Conservation (phyloP, 345 rosid genomes). For the Lenwebbia sp. region DNA sequence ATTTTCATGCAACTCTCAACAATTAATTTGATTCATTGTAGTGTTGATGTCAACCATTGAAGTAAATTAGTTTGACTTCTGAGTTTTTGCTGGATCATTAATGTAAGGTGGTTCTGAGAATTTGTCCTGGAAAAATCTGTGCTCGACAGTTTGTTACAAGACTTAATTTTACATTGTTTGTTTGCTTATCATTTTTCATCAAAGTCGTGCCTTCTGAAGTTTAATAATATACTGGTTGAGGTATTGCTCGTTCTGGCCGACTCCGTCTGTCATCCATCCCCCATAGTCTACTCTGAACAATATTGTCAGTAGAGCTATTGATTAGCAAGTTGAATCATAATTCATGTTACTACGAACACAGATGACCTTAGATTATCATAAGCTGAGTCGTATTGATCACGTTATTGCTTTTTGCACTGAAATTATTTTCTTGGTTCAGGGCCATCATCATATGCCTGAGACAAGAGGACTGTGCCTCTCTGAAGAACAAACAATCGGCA, state of each 20-base stretch:
- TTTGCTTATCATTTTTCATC: not conserved
- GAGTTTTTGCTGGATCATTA: not conserved
- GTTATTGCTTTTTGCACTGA: not conserved
- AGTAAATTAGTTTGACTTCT: not conserved
- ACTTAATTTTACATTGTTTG: not conserved
- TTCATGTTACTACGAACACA: not conserved
- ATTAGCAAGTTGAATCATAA: not conserved
- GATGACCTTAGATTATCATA: not conserved
- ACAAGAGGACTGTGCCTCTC: conserved; percentile 98
- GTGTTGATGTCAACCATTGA: not conserved
- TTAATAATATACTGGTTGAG: not conserved
- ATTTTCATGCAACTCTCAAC: not conserved
- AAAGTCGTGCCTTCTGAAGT: not conserved
- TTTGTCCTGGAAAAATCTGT: not conserved
- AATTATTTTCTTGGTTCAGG: conserved; percentile 27
- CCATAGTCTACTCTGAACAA: not conserved
- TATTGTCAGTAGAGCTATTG: not conserved
- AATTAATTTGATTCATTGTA: not conserved
- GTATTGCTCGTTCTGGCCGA: not conserved
- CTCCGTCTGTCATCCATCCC: not conserved
- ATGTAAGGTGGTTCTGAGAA: not conserved
- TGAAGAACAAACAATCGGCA: conserved; percentile 83
- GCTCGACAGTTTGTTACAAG: not conserved
- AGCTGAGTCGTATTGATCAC: not conserved
- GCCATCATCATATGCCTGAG: conserved; percentile 94